phyloP scores from a whole-genome alignment of 129 eudicot genomes.

The Glebionis coronaria region DNA sequence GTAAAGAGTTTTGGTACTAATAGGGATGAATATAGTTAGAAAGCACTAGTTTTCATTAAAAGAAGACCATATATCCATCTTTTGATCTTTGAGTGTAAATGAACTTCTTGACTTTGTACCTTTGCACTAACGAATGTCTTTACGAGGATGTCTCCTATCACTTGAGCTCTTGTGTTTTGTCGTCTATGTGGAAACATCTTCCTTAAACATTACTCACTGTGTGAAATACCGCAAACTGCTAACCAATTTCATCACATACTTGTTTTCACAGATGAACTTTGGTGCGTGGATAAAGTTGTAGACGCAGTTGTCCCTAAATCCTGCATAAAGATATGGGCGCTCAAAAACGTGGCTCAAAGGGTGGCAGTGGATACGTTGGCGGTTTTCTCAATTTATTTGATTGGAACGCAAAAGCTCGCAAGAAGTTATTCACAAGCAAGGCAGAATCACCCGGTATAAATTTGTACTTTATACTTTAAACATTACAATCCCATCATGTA shows the following conservation, averaged over 20 bases:
- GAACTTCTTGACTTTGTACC: neutral
- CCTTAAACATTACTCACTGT: neutral
- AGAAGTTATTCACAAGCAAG: conserved; percentile 81
- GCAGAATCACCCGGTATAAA: conserved; percentile 65
- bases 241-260: conserved; percentile 7
- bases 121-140: too few species aligned
- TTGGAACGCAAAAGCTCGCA: conserved; percentile 94
- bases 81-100: neutral
- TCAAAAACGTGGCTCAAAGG: conserved; percentile 68
- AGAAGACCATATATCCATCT: neutral
- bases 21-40: neutral
- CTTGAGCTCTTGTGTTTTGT: too few species aligned
- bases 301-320: conserved; percentile 9
- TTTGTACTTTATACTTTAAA: neutral
- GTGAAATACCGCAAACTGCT: conserved; percentile 1
- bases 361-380: conserved; percentile 83
- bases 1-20: neutral
- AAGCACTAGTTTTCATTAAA: neutral
- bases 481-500: too few species aligned
- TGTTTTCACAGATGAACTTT: conserved; percentile 41
- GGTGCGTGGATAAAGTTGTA: conserved; percentile 7
- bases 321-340: conserved; percentile 53
- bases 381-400: conserved; percentile 92
- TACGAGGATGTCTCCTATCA: too few species aligned
- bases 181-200: too few species aligned